phyloP scores from a whole-genome alignment of 352 stramenopile species.

The Phytophthora agathidicida region DNA sequence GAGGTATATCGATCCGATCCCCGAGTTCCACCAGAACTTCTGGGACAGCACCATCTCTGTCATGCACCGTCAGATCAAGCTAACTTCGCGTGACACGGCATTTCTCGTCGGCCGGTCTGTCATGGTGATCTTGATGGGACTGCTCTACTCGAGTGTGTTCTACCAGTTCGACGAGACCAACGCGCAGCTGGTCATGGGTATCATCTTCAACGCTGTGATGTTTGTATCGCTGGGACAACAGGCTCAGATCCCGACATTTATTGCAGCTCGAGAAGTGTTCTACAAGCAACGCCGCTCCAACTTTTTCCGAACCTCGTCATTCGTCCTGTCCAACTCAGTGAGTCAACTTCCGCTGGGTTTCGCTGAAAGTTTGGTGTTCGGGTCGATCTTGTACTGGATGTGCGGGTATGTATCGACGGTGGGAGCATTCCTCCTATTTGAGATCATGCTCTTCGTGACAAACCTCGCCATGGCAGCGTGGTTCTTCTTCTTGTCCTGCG shows the following conservation, averaged over 20 bases:
- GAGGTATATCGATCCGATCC: background rate
- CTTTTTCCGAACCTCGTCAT: slow-evolving; percentile 77
- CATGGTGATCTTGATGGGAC: slow-evolving; percentile 37
- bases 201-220: slow-evolving; percentile 73
- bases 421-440: slow-evolving; percentile 41
- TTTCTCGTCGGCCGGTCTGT: slow-evolving; percentile 1
- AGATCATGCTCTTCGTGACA: slow-evolving; percentile 35
- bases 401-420: slow-evolving; percentile 46
- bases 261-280: slow-evolving; percentile 62
- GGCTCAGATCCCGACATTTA: slow-evolving; percentile 66
- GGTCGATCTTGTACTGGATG: slow-evolving; percentile 84
- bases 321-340: slow-evolving; percentile 50
- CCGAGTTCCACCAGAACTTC: background rate
- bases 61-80: background rate
- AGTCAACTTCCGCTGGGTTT: slow-evolving; percentile 41
- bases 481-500: slow-evolving; percentile 28
- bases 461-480: slow-evolving; percentile 35
- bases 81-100: background rate
- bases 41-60: slow-evolving; percentile 1
- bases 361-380: slow-evolving; percentile 72
- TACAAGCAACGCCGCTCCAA: slow-evolving; percentile 84
- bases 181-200: slow-evolving; percentile 59
- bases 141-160: slow-evolving; percentile 42
- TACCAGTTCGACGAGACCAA: slow-evolving; percentile 47
- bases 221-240: slow-evolving; percentile 73